Evolutionary conservation across 2,329 filamentous ascomycete genomes (phyloP).

Genomic region (Cephalotrichum gorgonifer): DNA sequence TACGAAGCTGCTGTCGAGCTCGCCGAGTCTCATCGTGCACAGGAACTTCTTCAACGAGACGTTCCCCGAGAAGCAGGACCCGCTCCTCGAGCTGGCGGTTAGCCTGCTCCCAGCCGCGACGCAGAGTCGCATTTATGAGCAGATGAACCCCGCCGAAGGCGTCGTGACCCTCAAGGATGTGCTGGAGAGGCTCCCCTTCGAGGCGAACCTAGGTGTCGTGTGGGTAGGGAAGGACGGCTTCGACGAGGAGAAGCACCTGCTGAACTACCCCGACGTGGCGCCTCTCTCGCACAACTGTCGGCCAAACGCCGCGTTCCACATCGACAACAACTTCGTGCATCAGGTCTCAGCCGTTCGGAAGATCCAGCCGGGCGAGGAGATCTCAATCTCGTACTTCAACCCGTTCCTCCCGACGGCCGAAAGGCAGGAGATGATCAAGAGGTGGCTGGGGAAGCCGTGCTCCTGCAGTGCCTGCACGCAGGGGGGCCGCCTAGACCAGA

Average conservation of each 20-base stretch:
- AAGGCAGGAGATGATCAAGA: slow-evolving; percentile 18
- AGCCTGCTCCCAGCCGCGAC: slow-evolving; percentile 2
- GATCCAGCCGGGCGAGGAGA: slow-evolving; percentile 29
- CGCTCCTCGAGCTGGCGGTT: slow-evolving; percentile 2
- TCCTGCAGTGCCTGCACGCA: slow-evolving; percentile 26
- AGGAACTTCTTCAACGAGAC: slow-evolving; percentile 3
- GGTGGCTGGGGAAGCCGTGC: slow-evolving; percentile 29
- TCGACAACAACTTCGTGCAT: slow-evolving; percentile 27
- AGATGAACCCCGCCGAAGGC: not conserved
- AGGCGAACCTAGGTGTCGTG: not conserved
- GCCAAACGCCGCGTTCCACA: slow-evolving; percentile 32
- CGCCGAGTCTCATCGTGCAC: slow-evolving; percentile 2
- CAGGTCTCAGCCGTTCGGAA: slow-evolving; percentile 25
- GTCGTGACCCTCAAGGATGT: slow-evolving; percentile 3
- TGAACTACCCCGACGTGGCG: slow-evolving; percentile 1
- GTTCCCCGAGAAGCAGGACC: slow-evolving; percentile 1
- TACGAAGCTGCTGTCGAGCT: slow-evolving; percentile 1
- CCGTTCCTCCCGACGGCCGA: slow-evolving; percentile 12
- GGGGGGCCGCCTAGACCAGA: slow-evolving; percentile 9
- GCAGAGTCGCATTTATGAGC: slow-evolving; percentile 1
- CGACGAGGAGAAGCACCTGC: slow-evolving; percentile 3
- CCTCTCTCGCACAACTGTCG: slow-evolving; percentile 26
- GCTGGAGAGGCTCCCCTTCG: not conserved
- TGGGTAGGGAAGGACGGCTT: slow-evolving; percentile 1
- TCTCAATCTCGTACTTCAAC: slow-evolving; percentile 31